These are phyloP conservation scores for Trichoderma arundinaceum DNA, from an alignment of 2,329 filamentous ascomycete genomes.

Conservation along the genomic window DNA sequence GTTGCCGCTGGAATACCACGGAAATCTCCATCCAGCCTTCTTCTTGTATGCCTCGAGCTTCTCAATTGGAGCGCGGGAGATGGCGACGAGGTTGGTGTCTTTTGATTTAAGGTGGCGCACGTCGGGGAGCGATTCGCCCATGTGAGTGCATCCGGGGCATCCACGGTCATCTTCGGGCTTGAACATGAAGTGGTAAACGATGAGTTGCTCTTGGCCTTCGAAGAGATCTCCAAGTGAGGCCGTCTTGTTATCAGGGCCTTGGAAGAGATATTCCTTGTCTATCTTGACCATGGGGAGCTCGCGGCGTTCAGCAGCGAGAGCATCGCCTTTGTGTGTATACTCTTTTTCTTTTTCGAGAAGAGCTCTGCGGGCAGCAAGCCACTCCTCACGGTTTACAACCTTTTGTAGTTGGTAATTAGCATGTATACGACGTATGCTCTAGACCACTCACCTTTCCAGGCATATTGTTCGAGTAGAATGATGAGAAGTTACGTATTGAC, in stretches of 20 bases:
- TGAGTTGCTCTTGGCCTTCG: slow-evolving; percentile 44
- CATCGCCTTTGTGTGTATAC: slow-evolving; percentile 40
- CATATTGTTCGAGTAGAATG: background rate
- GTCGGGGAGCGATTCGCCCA: slow-evolving; percentile 48
- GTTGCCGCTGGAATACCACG: slow-evolving; percentile 47
- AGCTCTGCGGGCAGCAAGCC: slow-evolving; percentile 43
- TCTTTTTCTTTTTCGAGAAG: slow-evolving; percentile 47
- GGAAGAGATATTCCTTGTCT: slow-evolving; percentile 46
- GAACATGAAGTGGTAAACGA: slow-evolving; percentile 57
- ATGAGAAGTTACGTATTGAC: background rate
- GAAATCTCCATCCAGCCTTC: slow-evolving; percentile 49
- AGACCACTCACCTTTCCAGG: slow-evolving; percentile 11
- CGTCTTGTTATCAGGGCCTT: slow-evolving; percentile 38
- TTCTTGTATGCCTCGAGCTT: slow-evolving; percentile 47
- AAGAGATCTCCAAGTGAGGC: slow-evolving; percentile 44
- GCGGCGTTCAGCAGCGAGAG: slow-evolving; percentile 42
- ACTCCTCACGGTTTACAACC: slow-evolving; percentile 45
- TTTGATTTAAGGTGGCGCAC: slow-evolving; percentile 47
- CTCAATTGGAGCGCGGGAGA: slow-evolving; percentile 48
- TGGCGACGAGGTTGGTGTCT: slow-evolving; percentile 47
- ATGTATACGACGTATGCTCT: background rate
- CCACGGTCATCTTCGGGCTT: slow-evolving; percentile 42
- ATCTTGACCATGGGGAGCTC: slow-evolving; percentile 50
- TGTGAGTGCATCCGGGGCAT: slow-evolving; percentile 49
- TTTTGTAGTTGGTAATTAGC: slow-evolving; percentile 29